These are phyloP conservation scores for Syzygium aromaticum DNA, from an alignment of 345 rosid genomes.

Conservation along the genomic window DNA sequence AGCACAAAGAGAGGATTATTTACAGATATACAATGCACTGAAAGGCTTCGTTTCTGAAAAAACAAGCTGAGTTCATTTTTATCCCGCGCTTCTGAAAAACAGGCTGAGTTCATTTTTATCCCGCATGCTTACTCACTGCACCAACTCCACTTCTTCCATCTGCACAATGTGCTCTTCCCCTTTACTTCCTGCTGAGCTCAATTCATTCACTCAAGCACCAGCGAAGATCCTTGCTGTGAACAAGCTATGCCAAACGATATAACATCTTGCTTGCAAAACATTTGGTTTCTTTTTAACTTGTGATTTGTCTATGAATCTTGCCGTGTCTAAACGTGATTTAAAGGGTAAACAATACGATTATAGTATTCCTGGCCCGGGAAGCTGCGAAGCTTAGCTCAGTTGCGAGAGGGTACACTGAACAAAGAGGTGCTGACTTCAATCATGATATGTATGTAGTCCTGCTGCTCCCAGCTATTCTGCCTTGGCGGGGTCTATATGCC, in stretches of 20 bases:
- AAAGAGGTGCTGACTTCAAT: background rate
- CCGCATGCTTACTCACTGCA: no score
- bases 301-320: background rate
- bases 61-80: no score
- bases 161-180: no score
- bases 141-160: no score
- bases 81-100: no score
- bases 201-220: no score
- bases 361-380: background rate
- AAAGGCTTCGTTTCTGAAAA: background rate
- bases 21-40: background rate
- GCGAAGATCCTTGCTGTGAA: no score
- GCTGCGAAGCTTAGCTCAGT: background rate
- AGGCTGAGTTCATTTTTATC: no score
- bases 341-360: background rate
- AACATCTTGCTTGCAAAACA: no score
- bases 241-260: no score
- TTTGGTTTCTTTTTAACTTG: no score
- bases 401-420: background rate
- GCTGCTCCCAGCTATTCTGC: background rate
- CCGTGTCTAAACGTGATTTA: background rate
- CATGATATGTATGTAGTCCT: rapidly evolving
- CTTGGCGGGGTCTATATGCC: background rate
- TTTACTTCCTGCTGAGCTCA: no score
- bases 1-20: background rate